Evolutionary conservation across 2,329 filamentous ascomycete species (phyloP).

Genomic region (Graphiopsis chlorocephala): DNA sequence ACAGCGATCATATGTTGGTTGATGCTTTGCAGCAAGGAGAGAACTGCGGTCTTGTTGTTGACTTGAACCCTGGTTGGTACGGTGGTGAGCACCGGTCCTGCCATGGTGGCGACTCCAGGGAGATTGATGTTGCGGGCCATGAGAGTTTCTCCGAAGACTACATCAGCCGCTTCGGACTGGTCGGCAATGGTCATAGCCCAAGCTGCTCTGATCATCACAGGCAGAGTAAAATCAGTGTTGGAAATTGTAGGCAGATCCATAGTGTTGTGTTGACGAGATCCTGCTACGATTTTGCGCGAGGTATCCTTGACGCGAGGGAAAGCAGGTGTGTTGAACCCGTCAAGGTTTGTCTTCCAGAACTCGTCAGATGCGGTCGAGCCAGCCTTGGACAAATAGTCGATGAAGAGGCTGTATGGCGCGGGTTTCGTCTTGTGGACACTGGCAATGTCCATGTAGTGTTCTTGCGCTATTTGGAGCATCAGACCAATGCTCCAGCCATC

Average conservation of each 20-base stretch:
- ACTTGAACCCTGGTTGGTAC: conserved; percentile 33
- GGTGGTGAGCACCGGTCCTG: conserved; percentile 37
- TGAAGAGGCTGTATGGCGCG: conserved; percentile 3
- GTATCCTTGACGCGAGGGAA: conserved; percentile 11
- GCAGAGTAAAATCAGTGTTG: conserved; percentile 4
- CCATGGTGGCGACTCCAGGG: conserved; percentile 9
- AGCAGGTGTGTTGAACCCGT: conserved; percentile 9
- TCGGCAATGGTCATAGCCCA: conserved; percentile 13
- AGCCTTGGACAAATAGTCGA: conserved; percentile 4
- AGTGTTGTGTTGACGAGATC: conserved; percentile 5
- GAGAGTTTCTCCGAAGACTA: conserved; percentile 6
- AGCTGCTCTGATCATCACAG: conserved; percentile 11
- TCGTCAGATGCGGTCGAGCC: not conserved
- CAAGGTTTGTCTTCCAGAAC: conserved; percentile 10
- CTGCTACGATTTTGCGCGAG: not conserved
- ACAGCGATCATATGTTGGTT: conserved; percentile 14
- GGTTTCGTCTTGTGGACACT: not conserved
- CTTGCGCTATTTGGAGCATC: conserved; percentile 7
- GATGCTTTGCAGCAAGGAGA: conserved; percentile 3
- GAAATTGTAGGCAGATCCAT: conserved; percentile 4
- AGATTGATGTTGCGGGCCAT: conserved; percentile 14
- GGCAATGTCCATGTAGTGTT: not conserved
- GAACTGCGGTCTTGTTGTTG: not conserved
- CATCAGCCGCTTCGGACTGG: conserved; percentile 6
- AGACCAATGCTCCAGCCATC: conserved; percentile 11